phyloP scores from a whole-genome alignment of 805 yeast genomes.

The Teunomyces kruisii region DNA sequence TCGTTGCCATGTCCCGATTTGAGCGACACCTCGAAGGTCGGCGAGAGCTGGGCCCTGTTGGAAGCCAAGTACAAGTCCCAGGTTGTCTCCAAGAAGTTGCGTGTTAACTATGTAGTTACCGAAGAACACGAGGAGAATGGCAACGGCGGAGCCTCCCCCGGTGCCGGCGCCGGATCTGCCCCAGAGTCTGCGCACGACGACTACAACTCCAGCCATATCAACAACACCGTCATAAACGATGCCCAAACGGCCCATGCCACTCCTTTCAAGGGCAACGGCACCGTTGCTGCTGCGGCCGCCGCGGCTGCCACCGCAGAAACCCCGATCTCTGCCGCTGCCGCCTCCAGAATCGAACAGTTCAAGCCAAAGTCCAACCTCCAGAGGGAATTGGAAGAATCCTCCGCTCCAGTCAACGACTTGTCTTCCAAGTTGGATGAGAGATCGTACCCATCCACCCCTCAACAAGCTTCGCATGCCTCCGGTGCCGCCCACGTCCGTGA shows the following conservation, averaged over 20 bases:
- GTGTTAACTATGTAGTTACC: slow-evolving; percentile 53
- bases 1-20: slow-evolving; percentile 73
- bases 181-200: slow-evolving; percentile 15
- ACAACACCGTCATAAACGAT: slow-evolving; percentile 10
- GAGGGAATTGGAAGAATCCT: slow-evolving; percentile 39
- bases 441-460: slow-evolving; percentile 13
- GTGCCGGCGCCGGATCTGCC: slow-evolving; percentile 7
- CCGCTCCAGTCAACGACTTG: slow-evolving; percentile 42
- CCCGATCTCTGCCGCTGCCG: slow-evolving; percentile 11
- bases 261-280: slow-evolving; percentile 9
- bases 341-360: slow-evolving; percentile 8
- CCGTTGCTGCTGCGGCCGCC: slow-evolving; percentile 16
- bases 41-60: slow-evolving; percentile 74
- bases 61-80: slow-evolving; percentile 57
- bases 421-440: slow-evolving; percentile 46
- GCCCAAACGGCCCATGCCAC: slow-evolving; percentile 13
- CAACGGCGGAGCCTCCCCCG: slow-evolving; percentile 16
- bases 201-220: slow-evolving; percentile 12
- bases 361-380: slow-evolving; percentile 15
- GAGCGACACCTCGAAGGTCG: slow-evolving; percentile 54
- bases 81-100: slow-evolving; percentile 62
- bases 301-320: slow-evolving; percentile 14
- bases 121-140: slow-evolving; percentile 17
- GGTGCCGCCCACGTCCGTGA: not conserved
- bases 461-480: slow-evolving; percentile 6